A percentile compares a stretch with the other conserved stretches of the same genome.
Conservation (phyloP, 768 basidiomycete genomes). For the Phaffia australis region DNA sequence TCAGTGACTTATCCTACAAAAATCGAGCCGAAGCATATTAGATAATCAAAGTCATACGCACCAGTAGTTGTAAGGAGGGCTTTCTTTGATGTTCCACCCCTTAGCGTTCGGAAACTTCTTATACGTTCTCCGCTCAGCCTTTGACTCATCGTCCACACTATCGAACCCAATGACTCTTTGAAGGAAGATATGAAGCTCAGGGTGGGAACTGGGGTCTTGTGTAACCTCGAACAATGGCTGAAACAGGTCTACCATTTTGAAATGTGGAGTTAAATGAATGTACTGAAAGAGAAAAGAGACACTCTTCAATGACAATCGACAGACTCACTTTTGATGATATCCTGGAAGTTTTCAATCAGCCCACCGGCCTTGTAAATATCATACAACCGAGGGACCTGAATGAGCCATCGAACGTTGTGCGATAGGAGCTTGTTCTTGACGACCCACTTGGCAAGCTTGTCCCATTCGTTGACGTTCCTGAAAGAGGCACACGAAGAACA, state of each 20-base stretch:
- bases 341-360: slow-evolving; percentile 72
- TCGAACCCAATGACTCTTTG: slow-evolving; percentile 95
- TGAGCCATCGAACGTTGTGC: slow-evolving; percentile 91
- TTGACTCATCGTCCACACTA: slow-evolving; percentile 97
- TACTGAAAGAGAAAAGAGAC: neutral
- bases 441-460: slow-evolving; percentile 95
- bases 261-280: neutral
- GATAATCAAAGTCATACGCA: slow-evolving; percentile 37
- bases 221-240: slow-evolving; percentile 92
- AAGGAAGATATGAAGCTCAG: slow-evolving; percentile 87
- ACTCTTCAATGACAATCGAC: neutral
- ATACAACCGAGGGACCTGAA: slow-evolving; percentile 89
- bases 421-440: slow-evolving; percentile 84
- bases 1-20: neutral
- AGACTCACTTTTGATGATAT: slow-evolving; percentile 72
- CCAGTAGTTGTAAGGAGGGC: slow-evolving; percentile 95
- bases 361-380: slow-evolving; percentile 88
- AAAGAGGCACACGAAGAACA: too few relatives aligned
- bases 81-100: slow-evolving; percentile 77
- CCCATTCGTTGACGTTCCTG: slow-evolving; percentile 65
- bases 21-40: neutral
- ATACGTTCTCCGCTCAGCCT: slow-evolving; percentile 78
- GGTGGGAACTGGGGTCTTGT: slow-evolving; percentile 74
- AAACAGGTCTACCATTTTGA: slow-evolving; percentile 61
- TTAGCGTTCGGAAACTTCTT: slow-evolving; percentile 87